Percentiles rank a stretch among this genome's conserved stretches.
Conservation (phyloP, 208 protist species). For the Phytomonas sp. region DNA sequence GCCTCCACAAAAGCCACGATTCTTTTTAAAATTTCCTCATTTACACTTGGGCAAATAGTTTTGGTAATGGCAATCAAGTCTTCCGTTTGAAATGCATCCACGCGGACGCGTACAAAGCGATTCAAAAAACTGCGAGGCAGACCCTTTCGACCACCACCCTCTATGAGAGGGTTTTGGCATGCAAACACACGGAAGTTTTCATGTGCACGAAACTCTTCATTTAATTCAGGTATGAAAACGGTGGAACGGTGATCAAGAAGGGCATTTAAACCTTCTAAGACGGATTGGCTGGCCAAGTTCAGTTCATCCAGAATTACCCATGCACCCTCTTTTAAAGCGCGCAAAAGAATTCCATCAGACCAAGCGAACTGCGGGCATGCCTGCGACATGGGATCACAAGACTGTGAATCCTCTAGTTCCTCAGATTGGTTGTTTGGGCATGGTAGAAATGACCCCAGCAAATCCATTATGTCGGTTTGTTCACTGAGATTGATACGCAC, state of each 20-base stretch:
- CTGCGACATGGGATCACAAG: background rate
- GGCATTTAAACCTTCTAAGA: conserved; percentile 99
- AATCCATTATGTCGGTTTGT: conserved; percentile 99
- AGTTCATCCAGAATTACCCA: conserved; percentile 99
- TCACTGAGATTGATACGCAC: conserved; percentile 99
- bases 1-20: conserved; percentile 95
- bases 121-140: conserved; percentile 99
- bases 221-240: conserved; percentile 91
- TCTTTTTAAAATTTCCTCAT: conserved; percentile 36
- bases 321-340: conserved; percentile 90
- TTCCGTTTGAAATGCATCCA: conserved; percentile 80
- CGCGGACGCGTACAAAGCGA: conserved; percentile 97
- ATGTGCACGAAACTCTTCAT: conserved; percentile 77
- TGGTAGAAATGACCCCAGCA: conserved; percentile 91
- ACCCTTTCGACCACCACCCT: conserved; percentile 99
- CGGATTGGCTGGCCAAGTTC: conserved; percentile 99
- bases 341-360: conserved; percentile 97
- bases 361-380: conserved; percentile 92
- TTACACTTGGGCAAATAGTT: conserved; percentile 73
- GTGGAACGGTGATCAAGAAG: conserved; percentile 98
- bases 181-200: conserved; percentile 98
- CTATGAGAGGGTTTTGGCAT: conserved; percentile 97
- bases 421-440: conserved; percentile 55
- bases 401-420: conserved; percentile 5
- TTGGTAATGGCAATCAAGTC: conserved; percentile 87